Evolutionary conservation across 176 grass and related monocot species (phyloP), one percentile per base, ranked within the genome.

Genomic region (Poa pratensis): DNA sequence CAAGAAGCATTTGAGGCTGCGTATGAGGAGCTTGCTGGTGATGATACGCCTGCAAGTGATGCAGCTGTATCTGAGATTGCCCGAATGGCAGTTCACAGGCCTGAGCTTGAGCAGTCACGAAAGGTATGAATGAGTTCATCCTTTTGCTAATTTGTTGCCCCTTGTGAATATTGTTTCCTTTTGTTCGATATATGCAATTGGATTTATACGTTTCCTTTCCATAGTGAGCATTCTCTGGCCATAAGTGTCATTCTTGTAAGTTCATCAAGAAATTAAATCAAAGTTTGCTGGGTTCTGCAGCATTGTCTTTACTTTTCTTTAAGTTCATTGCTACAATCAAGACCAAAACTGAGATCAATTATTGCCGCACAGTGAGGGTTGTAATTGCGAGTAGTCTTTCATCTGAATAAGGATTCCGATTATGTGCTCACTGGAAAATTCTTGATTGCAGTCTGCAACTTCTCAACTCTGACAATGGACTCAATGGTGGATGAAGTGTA

Each of bases 1-100:
- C 96, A 95, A 86, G 85, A 93, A 73, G 93, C 91, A 42, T 98
- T 98, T 17, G 91, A 95, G 89, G 95, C 95, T 53, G 93, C 93
- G 6, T 98, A 94, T 57, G 91, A 94, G 86, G 93, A 95, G 74
- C 89, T 98, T 80, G 83, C 87, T 76, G 84, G 91, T 82, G 89
- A 98, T 73, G 93, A 98, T 58, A 77, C 39, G 0, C 80, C 64
- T 27, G 77, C 87, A 53, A 83, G 34, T 50, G 92, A 94, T 22
- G 80, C 26, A 3, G 93, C 93, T 20, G 57, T 98, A 39, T 89
- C 91, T 51, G 91, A 95, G 90, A 94, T 98, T 68, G 86, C 96
- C 3, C 88, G 80, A 68, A 85, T 98, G 85, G 90, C 88, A 27
- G 68, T 95, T 46, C 80, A 87, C 30, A 92, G 91, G 80, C 65